phyloP scores from a whole-genome alignment of 306 rosid genomes.

The Ormosia semicastrata region DNA sequence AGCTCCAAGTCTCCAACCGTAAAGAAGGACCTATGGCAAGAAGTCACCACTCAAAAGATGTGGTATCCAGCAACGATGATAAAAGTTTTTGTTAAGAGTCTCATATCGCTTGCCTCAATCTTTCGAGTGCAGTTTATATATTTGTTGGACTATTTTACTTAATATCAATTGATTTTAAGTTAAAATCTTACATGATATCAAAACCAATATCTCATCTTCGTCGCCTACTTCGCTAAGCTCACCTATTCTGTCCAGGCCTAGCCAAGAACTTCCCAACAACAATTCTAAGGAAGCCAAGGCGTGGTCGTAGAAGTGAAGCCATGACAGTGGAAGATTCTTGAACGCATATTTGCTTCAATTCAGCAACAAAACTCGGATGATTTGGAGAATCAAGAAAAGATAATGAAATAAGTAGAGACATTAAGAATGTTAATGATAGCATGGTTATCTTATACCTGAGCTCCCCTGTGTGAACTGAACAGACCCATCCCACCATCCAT shows the following conservation, averaged over 20 bases:
- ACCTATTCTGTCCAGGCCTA: too few relatives aligned
- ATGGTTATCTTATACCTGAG: conserved; percentile 50
- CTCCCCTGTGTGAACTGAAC: conserved; percentile 71
- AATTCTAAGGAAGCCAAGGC: conserved; percentile 72
- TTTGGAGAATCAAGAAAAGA: conserved; percentile 44
- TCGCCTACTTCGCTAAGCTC: too few relatives aligned
- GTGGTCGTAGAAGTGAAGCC: conserved; percentile 83
- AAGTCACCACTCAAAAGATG: conserved; percentile 14
- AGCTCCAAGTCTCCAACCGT: neutral
- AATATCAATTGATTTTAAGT: too few relatives aligned
- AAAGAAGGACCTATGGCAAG: conserved; percentile 30
- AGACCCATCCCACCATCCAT: conserved; percentile 92
- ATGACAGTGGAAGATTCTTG: conserved; percentile 74
- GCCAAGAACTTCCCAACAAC: conserved; percentile 35
- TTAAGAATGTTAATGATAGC: too few relatives aligned
- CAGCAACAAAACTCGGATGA: conserved; percentile 48
- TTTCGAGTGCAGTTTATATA: too few relatives aligned
- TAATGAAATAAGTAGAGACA: conserved; percentile 16
- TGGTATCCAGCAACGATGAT: conserved; percentile 11
- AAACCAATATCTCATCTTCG: too few relatives aligned
- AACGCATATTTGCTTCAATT: conserved; percentile 62
- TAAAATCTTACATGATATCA: too few relatives aligned
- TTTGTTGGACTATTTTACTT: too few relatives aligned
- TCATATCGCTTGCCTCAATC: too few relatives aligned
- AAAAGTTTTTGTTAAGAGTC: too few relatives aligned